Evolutionary conservation across 192 early-diverging fungal species (phyloP).

Genomic region (Coemansia sp.): DNA sequence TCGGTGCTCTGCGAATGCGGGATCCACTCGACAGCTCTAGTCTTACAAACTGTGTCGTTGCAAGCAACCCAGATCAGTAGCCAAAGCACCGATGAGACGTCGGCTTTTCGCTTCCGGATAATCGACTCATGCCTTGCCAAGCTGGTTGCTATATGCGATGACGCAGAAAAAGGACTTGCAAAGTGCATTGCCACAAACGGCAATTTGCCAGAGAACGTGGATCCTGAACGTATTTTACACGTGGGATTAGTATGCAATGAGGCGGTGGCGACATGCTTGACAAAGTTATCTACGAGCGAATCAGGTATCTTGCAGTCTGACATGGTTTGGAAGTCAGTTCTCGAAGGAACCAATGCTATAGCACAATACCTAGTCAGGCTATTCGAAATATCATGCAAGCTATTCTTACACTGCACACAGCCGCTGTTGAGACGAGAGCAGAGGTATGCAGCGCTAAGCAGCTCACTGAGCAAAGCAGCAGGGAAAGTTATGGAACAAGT

Average conservation of each 20-base stretch:
- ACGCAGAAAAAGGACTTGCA: constrained; percentile 9
- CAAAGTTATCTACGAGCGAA: constrained; percentile 16
- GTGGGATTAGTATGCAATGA: constrained; percentile 7
- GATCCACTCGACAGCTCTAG: constrained; percentile 6
- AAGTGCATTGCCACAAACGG: background rate
- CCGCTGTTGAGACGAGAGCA: constrained; percentile 2
- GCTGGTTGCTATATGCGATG: constrained; percentile 16
- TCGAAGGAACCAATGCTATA: constrained; percentile 25
- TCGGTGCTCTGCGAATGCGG: constrained; percentile 21
- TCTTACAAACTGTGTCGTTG: constrained; percentile 15
- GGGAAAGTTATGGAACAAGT: constrained; percentile 20
- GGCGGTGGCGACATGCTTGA: constrained; percentile 6
- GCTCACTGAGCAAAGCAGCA: constrained; percentile 2
- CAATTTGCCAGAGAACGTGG: background rate
- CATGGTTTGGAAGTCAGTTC: constrained; percentile 32
- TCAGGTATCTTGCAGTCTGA: constrained; percentile 20
- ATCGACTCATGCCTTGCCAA: constrained; percentile 25
- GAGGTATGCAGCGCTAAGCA: background rate
- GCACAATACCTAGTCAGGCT: constrained; percentile 22
- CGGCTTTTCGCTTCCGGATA: constrained; percentile 19
- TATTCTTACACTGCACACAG: constrained; percentile 14
- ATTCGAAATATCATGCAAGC: constrained; percentile 18
- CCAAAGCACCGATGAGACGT: constrained; percentile 11
- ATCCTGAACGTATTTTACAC: too few relatives aligned
- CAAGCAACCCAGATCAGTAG: constrained; percentile 24